phyloP scores from a whole-genome alignment of 805 yeast species.

The Candida mattraensis region DNA sequence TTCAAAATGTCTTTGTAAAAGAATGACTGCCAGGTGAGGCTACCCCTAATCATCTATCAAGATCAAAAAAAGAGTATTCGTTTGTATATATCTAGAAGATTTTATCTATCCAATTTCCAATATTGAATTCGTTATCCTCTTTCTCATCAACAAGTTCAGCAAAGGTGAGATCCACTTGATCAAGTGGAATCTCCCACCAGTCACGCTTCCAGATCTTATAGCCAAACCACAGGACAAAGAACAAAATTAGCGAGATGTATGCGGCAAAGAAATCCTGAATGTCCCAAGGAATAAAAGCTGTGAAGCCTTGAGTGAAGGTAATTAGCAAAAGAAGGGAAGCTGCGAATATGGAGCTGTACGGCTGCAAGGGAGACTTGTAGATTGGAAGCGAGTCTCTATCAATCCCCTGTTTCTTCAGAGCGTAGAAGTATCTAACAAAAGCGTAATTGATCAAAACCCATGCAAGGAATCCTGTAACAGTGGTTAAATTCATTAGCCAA shows the following conservation, averaged over 20 bases:
- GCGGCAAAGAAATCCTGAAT: slow-evolving; percentile 65
- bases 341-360: slow-evolving; percentile 65
- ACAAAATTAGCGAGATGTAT: slow-evolving; percentile 66
- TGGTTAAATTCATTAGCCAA: slow-evolving; percentile 76
- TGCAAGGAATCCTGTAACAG: slow-evolving; percentile 71
- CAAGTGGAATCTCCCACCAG: slow-evolving; percentile 45
- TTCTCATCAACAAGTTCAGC: slow-evolving; percentile 45
- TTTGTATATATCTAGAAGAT: no score
- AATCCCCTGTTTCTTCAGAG: slow-evolving; percentile 61
- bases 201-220: slow-evolving; percentile 45
- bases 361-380: slow-evolving; percentile 72
- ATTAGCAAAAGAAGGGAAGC: slow-evolving; percentile 52
- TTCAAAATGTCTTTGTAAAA: no score
- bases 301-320: slow-evolving; percentile 71
- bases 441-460: slow-evolving; percentile 67
- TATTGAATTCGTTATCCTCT: slow-evolving; percentile 44
- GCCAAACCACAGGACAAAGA: slow-evolving; percentile 52
- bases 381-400: slow-evolving; percentile 64
- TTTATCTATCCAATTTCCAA: neutral
- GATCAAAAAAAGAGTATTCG: no score
- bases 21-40: no score
- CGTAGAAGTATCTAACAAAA: slow-evolving; percentile 69
- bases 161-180: slow-evolving; percentile 51
- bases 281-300: slow-evolving; percentile 55
- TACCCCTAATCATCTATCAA: no score